Base-by-base conservation (phyloP, 2,329 filamentous ascomycete species). In the Scedosporium aurantiacum region DNA sequence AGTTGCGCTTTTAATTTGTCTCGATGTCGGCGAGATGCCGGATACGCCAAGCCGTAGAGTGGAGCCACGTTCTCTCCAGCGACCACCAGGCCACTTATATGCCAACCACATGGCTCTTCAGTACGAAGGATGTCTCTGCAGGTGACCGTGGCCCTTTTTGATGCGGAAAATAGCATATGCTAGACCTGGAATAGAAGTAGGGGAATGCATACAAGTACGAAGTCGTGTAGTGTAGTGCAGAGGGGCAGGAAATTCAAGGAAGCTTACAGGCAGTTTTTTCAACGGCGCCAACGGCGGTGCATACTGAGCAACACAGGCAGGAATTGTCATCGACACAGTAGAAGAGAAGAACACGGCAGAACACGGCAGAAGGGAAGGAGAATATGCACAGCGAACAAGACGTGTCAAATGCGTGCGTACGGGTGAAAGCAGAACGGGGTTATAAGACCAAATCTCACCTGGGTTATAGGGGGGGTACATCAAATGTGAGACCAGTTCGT, bases 11-110 rank as follows among this genome's bases (percentile, higher is more conserved):
- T 54, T 54, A 23, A 54, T 54, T 23, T 27, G 50, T 54, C 27
- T 54, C 18, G 12, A 54, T 54, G 12, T 54, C 50, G 50, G 50
- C 18, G 23, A 23, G 18, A 54, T 54, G 50, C 50, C 50, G 23
- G 50, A 37, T 23, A 27, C 12, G 23, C 12, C 43, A 50, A 23
- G 21, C 37, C 43, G 21, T 52, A 43, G 58, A 60, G 16, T 60
- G 58, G 58, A 60, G 58, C 58, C 58, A 60, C 58, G 58, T 60
- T 60, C 25, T 18, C 18, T 23, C 37, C 41, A 37, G 18, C 25
- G 21, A 8, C 41, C 43, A 60, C 25, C 47, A 18, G 23, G 32
- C 57, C 57, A 45, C 23, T 23, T 55, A 55, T 55, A 45, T 45
- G 41, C 37, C 43, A 47, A 14, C 50, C 58, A 50, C 58, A 50